Evolutionary conservation across 2,329 filamentous ascomycete species (phyloP), one percentile per base, ranked within the genome.

Genomic region (Rutstroemia sp.): DNA sequence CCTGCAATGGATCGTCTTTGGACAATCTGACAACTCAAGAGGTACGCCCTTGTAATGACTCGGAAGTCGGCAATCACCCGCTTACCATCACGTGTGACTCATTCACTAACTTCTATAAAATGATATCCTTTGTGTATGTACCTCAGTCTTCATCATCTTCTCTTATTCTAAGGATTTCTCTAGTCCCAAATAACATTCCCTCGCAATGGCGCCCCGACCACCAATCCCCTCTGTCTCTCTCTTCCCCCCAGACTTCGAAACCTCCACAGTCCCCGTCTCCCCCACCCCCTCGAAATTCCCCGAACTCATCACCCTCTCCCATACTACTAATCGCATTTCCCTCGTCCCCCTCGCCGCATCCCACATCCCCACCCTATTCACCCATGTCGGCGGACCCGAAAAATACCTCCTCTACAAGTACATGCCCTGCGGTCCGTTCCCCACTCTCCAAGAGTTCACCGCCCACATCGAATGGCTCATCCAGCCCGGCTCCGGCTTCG

Each of bases 351-450:
- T 67, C 9, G 53, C 44, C 2, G 2, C 25, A 14, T 38, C 50
- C 5, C 63, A 69, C 25, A 44, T 58, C 14, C 57, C 55, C 2
- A 42, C 48, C 5, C 63, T 69, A 7, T 68, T 56, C 54, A 27
- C 30, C 17, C 53, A 56, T 14, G 23, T 68, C 5, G 59, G 58
- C n/a, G 60, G 61, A 4, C 54, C 57, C 8, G 41, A 55, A 14
- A 64, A 65, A 17, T 58, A 59, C 0, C 5, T 52, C 16, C 61
- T 78, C 9, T 78, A 72, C 70, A 71, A 72, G 30, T 78, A 76
- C 62, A 67, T 78, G 61, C 61, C 64, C 2, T 56, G 63, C 30
- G 72, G 68, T 0, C 75, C 75, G 0, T 74, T 69, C 56, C 16
- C 44, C 1, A 57, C 68, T n/a, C 30, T 68, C 16, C 52, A 58